phyloP scores from a whole-genome alignment of 2,329 filamentous ascomycete species.

The Colletotrichum cereale region DNA sequence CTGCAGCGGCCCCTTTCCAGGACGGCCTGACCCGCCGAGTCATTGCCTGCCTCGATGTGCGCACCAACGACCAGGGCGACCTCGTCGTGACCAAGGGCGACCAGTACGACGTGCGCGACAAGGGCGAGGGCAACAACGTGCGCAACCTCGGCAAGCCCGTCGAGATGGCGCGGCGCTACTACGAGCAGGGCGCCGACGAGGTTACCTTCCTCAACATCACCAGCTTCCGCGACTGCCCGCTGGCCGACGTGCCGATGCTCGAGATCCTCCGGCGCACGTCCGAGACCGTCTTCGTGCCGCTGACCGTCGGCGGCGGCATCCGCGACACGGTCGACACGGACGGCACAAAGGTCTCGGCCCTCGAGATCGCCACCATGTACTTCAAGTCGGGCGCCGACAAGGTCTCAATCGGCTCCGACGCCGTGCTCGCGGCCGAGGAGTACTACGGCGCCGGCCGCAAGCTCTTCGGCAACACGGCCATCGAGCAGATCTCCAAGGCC shows the following conservation, averaged over 20 bases:
- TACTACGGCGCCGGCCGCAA: slow-evolving; percentile 80
- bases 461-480: slow-evolving; percentile 85
- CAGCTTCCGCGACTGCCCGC: slow-evolving; percentile 93
- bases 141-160: slow-evolving; percentile 97
- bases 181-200: slow-evolving; percentile 96
- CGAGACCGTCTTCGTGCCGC: slow-evolving; percentile 92
- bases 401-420: slow-evolving; percentile 95
- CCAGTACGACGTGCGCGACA: slow-evolving; percentile 98
- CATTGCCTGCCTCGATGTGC: slow-evolving; percentile 96
- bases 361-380: slow-evolving; percentile 96
- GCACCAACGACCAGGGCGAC: slow-evolving; percentile 93
- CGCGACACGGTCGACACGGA: slow-evolving; percentile 92
- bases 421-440: slow-evolving; percentile 91
- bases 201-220: slow-evolving; percentile 99
- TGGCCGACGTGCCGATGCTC: slow-evolving; percentile 95
- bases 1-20: slow-evolving; percentile 43
- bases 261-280: slow-evolving; percentile 90
- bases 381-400: slow-evolving; percentile 98
- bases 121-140: slow-evolving; percentile 73
- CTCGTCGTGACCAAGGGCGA: slow-evolving; percentile 98
- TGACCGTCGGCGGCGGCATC: slow-evolving; percentile 96
- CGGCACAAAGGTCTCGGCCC: slow-evolving; percentile 85
- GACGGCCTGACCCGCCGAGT: slow-evolving; percentile 91
- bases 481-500: slow-evolving; percentile 92
- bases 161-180: slow-evolving; percentile 93